Evolutionary conservation across 345 rosid genomes (phyloP).

Genomic region (Eucalyptus globulus): DNA sequence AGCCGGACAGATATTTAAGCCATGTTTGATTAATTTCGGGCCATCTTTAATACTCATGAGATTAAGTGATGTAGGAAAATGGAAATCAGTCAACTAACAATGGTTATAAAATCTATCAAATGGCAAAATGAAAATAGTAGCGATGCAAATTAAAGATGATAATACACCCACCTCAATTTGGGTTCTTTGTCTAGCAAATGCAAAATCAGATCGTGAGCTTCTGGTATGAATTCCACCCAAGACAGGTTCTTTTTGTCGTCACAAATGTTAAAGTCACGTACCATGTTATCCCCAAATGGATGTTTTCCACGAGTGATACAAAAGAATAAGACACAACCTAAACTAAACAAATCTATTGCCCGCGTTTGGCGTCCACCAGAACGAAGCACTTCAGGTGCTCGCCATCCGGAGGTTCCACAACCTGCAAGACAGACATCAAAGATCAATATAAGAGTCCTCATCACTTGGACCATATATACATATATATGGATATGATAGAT

Average conservation of each 20-base stretch:
- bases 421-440: neutral
- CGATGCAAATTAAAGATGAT: neutral
- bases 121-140: neutral
- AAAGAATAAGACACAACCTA: neutral
- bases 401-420: slow-evolving; percentile 17
- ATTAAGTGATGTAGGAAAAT: too few relatives aligned
- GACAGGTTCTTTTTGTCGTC: slow-evolving; percentile 48
- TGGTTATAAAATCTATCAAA: neutral
- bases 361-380: slow-evolving; percentile 78
- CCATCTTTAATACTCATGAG: neutral
- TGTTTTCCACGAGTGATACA: neutral
- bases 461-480: neutral
- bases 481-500: neutral
- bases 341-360: slow-evolving; percentile 71
- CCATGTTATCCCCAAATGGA: slow-evolving; percentile 45
- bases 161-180: neutral
- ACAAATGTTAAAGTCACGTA: slow-evolving; percentile 68
- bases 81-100: neutral
- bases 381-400: slow-evolving; percentile 83
- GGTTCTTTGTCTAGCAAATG: slow-evolving; percentile 27
- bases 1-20: neutral
- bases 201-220: slow-evolving; percentile 62
- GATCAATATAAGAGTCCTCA: neutral
- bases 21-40: neutral
- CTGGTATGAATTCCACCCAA: slow-evolving; percentile 47